Conservation (phyloP, 2,329 filamentous ascomycete species). For the Microdochium nivale region DNA sequence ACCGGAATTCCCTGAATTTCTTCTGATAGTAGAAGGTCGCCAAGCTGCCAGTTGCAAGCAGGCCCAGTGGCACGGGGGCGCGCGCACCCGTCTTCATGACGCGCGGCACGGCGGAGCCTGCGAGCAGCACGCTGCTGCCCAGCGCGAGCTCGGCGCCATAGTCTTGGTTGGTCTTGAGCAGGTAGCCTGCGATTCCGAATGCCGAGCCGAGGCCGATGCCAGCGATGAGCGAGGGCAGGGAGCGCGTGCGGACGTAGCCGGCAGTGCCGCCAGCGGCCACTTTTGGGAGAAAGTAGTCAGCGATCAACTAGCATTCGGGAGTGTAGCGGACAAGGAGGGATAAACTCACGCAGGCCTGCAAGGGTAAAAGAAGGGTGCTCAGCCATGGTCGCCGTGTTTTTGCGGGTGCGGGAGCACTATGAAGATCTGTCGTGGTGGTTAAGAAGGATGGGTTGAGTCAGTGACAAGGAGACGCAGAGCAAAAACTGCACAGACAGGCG, state of each 20-base stretch:
- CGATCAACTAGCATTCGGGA: too few relatives aligned
- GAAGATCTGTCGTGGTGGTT: too few relatives aligned
- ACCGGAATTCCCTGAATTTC: conserved; percentile 29
- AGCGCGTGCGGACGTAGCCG: conserved; percentile 19
- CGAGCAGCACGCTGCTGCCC: conserved; percentile 27
- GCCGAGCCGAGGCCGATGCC: conserved; percentile 20
- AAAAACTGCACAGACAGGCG: too few relatives aligned
- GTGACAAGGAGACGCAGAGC: too few relatives aligned
- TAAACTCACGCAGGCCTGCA: conserved; percentile 25
- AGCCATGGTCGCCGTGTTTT: conserved; percentile 17
- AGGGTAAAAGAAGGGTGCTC: conserved; percentile 32
- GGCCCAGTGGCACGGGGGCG: conserved; percentile 25
- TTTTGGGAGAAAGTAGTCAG: conserved; percentile 6
- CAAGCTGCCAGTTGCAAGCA: conserved; percentile 22
- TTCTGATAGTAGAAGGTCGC: conserved; percentile 32
- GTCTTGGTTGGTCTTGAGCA: conserved; percentile 31
- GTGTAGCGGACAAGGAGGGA: not conserved
- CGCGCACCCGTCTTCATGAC: conserved; percentile 28
- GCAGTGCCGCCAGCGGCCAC: conserved; percentile 23
- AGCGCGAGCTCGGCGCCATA: conserved; percentile 31
- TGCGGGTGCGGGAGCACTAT: too few relatives aligned
- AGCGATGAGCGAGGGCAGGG: conserved; percentile 22
- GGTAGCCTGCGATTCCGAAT: conserved; percentile 26
- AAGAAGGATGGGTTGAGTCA: too few relatives aligned
- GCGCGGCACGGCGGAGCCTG: conserved; percentile 26